Base-by-base conservation (phyloP, 2,329 filamentous ascomycete species). In the Chaetomium olivaceum region DNA sequence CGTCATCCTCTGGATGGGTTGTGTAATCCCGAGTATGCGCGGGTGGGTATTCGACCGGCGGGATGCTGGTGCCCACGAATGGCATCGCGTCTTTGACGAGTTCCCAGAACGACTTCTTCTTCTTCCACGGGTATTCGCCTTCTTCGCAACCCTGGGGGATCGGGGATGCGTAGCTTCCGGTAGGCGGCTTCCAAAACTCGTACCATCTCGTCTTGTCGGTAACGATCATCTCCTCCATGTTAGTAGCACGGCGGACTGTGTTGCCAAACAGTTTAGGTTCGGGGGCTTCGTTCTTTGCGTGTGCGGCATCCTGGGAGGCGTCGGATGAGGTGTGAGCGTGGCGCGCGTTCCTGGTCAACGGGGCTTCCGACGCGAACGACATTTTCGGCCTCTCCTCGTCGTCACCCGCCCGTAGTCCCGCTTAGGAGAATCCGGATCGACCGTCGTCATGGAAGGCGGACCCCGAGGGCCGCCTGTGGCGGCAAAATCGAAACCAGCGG, bases 121-220 rank as follows among this genome's bases (percentile, higher is more conserved):
- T 77, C 67, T 72, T 69, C 73, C 80, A 77, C 1, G 80, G 79
- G 31, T 79, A 79, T 25, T 81, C 81, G 31, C 77, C 76, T 2
- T 77, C 76, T 36, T 83, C 81, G n/a, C 74, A 75, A 3, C 83
- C 84, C 61, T 88, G 86, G 0, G 87, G 87, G 0, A 89, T 77
- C 0, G 87, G 87, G 0, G 86, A 88, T 9, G 83, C 78, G 70
- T 87, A 89, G 2, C 83, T 84, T 27, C 87, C 87, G 1, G 82
- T 76, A 0, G 87, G 87, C 0, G 85, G 83, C 70, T 87, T 86
- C 87, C 87, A 89, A 66, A 89, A 89, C 67, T 89, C 77, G 78
- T 84, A 89, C 80, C 86, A 89, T 50, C 76, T 78, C 0, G 78
- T 76, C 29, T 80, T 77, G 11, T 82, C 79, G 5, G 77, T 78